Evolutionary conservation across 176 grass and related monocot genomes (phyloP).

Genomic region (Phoenix roebelenii): DNA sequence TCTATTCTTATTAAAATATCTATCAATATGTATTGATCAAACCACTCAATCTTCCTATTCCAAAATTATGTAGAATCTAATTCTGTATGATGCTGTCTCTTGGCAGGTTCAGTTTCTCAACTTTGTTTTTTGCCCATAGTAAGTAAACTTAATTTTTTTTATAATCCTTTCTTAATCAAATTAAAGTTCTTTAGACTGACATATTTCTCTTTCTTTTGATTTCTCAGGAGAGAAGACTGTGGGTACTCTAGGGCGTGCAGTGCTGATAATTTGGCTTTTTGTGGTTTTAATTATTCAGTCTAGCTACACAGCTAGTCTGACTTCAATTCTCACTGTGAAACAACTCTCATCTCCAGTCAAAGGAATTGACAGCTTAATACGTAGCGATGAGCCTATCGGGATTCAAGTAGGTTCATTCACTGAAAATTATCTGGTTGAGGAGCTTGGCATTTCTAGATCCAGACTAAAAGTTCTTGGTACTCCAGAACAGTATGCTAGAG

Average conservation of each 20-base stretch:
- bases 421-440: slow-evolving; percentile 55
- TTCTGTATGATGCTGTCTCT: background rate
- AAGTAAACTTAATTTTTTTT: slow-evolving; percentile 27
- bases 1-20: too few relatives aligned
- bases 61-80: too few relatives aligned
- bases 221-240: slow-evolving; percentile 55
- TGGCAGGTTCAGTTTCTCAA: slow-evolving; percentile 89
- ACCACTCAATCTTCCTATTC: too few relatives aligned
- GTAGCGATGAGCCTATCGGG: slow-evolving; percentile 57
- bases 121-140: slow-evolving; percentile 87
- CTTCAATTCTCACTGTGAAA: slow-evolving; percentile 81
- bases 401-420: slow-evolving; percentile 58
- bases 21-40: too few relatives aligned
- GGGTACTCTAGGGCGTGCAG: slow-evolving; percentile 58
- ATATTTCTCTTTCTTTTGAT: background rate
- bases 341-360: slow-evolving; percentile 52
- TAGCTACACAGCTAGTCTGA: slow-evolving; percentile 77
- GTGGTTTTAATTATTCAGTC: slow-evolving; percentile 84
- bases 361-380: slow-evolving; percentile 57
- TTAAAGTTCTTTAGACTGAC: background rate
- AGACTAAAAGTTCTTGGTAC: slow-evolving; percentile 47
- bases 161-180: background rate
- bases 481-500: slow-evolving; percentile 28
- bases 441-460: slow-evolving; percentile 46
- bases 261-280: slow-evolving; percentile 83